Conservation (phyloP, 2,329 filamentous ascomycete species). For the Xylaria sp. region DNA sequence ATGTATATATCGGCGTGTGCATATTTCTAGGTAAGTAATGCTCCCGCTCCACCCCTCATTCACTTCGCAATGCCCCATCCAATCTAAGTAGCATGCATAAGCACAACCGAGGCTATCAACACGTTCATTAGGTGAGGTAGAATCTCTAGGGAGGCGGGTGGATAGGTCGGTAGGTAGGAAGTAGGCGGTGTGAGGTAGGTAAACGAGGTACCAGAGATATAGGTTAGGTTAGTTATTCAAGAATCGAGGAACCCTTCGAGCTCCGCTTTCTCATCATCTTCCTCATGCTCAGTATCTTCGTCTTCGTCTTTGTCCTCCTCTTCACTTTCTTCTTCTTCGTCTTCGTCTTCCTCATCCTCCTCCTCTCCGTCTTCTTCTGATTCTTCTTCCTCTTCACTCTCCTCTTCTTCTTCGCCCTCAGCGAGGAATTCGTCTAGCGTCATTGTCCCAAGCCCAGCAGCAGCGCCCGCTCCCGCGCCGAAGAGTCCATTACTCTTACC, state of each 20-base stretch:
- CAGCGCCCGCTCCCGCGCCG: constrained; percentile 37
- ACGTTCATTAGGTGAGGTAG: not conserved
- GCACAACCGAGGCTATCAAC: not conserved
- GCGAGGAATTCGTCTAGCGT: constrained; percentile 93
- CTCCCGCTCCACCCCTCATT: not conserved
- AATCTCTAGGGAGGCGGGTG: not conserved
- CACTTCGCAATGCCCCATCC: not conserved
- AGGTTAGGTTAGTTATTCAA: constrained; percentile 30
- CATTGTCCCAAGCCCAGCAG: constrained; percentile 70
- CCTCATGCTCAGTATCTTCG: constrained; percentile 53
- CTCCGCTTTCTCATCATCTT: constrained; percentile 57
- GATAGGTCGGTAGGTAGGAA: constrained; percentile 4
- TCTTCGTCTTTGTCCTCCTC: constrained; percentile 45
- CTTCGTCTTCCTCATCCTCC: constrained; percentile 56
- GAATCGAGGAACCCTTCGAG: constrained; percentile 55
- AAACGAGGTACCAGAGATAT: not conserved
- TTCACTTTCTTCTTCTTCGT: constrained; percentile 56
- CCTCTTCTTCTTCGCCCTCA: constrained; percentile 67
- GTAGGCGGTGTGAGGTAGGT: not conserved
- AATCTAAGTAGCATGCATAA: not conserved
- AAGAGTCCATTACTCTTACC: constrained; percentile 61
- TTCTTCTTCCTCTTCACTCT: constrained; percentile 59
- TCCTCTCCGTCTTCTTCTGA: constrained; percentile 57
- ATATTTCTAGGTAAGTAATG: not conserved
- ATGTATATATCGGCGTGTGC: not conserved